These are phyloP conservation scores for Gilbertella persicaria DNA, from an alignment of 371 early-diverging fungal species.

Conservation along the genomic window DNA sequence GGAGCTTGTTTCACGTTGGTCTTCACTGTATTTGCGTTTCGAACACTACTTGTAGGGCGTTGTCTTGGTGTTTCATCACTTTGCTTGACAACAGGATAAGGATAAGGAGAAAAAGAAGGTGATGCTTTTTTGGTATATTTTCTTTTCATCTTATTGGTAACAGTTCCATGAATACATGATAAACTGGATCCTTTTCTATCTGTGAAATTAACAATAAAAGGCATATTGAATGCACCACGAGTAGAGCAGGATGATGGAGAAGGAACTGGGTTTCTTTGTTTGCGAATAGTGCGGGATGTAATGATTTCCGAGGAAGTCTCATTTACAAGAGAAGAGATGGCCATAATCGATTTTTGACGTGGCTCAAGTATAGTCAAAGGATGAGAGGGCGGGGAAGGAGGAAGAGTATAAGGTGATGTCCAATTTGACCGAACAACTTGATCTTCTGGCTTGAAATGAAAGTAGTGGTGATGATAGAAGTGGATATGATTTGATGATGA, in stretches of 20 bases:
- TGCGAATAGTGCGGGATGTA: neutral
- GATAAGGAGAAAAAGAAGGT: too few relatives aligned
- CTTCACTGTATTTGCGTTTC: neutral
- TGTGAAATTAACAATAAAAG: too few relatives aligned
- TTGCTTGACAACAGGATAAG: too few relatives aligned
- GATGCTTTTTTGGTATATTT: too few relatives aligned
- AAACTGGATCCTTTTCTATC: too few relatives aligned
- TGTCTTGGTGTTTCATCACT: too few relatives aligned
- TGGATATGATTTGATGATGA: neutral
- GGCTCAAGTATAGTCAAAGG: neutral
- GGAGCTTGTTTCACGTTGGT: neutral
- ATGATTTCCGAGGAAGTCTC: neutral
- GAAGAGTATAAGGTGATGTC: neutral
- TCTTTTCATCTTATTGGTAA: too few relatives aligned
- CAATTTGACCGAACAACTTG: neutral
- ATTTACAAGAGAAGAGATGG: neutral
- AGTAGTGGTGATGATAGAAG: neutral
- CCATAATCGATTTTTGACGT: neutral
- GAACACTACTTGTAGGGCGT: too few relatives aligned
- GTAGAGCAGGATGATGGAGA: neutral
- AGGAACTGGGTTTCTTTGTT: neutral
- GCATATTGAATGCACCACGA: neutral
- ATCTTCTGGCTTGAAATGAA: neutral
- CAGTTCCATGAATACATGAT: too few relatives aligned
- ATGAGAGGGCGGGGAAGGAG: neutral